Conservation (phyloP, 352 stramenopile genomes). For the Pythium coloratum region DNA sequence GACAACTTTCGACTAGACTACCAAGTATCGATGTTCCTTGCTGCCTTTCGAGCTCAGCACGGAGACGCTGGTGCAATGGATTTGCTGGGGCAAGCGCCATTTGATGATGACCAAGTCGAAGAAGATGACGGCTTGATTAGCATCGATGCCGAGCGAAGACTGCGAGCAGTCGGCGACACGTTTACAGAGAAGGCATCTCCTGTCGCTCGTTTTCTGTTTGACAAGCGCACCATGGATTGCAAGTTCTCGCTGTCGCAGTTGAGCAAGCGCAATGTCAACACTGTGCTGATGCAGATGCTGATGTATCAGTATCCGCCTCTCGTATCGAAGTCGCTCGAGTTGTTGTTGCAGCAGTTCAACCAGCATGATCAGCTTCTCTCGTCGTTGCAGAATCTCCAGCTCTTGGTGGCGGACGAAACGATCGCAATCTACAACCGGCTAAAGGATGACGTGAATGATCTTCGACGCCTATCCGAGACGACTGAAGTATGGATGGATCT, state of each 20-base stretch:
- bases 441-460: conserved; percentile 64
- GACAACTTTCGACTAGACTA: conserved; percentile 66
- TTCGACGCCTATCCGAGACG: conserved; percentile 63
- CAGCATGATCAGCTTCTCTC: conserved; percentile 73
- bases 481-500: conserved; percentile 85
- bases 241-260: conserved; percentile 55
- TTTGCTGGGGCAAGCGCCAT: background rate
- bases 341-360: conserved; percentile 73
- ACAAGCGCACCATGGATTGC: conserved; percentile 52
- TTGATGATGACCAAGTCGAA: conserved; percentile 2
- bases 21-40: conserved; percentile 58
- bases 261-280: conserved; percentile 43
- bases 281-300: conserved; percentile 73
- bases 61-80: background rate
- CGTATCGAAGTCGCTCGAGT: conserved; percentile 67
- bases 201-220: conserved; percentile 49
- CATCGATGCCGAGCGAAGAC: background rate
- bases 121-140: background rate
- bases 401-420: conserved; percentile 60
- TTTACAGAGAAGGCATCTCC: conserved; percentile 43
- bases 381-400: conserved; percentile 57
- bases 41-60: conserved; percentile 20
- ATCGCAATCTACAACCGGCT: conserved; percentile 68
- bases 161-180: background rate
- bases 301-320: conserved; percentile 80